Base-by-base conservation (phyloP, 2,329 filamentous ascomycete species). In the Ceratocystiopsis sp. region DNA sequence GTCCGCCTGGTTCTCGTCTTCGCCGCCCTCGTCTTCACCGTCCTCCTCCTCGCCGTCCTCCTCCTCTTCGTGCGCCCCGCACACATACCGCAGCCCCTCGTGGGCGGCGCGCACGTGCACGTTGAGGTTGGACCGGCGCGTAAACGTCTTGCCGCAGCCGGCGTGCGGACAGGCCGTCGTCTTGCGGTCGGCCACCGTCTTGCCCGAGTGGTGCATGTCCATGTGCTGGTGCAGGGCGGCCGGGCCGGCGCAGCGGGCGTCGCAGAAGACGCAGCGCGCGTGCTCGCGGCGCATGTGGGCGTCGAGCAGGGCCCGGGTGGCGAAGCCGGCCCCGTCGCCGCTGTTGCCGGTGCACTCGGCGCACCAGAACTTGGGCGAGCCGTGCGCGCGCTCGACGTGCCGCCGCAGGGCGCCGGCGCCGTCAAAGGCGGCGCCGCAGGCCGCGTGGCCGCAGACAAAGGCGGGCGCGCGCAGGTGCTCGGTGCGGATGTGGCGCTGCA, bases 101-200 rank as follows among this genome's bases (percentile, higher is more conserved):
- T 95, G 89, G 0, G 80, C 78, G 12, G 74, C 78, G 45, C 80
- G 78, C 43, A 89, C 67, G 55, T 96, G 89, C 0, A 78, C 74
- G 15, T 79, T 82, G 42, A 93, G 68, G 53, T 94, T 95, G n/a
- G 80, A 80, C 48, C 73, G 76, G 55, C 81, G 83, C 16, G 84
- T 87, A 59, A 95, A 95, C 43, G 68, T 74, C 54, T 83, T 84
- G 44, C 64, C 67, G 58, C 87, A 95, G 18, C 71, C 78, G 0
- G 68, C 61, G 54, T 78, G 69, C 1, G 75, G 69, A 56, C 89
- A 94, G 1, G 63, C 57, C 41, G 80, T 74, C 0, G 68, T 74
- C 58, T 76, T 81, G 46, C 78, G 69, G 42, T 81, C 73, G 45
- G 75, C 68, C 10, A 80, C 60, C 8, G 66, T 64, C 48, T 68